Conservation (phyloP, 257 asterid genomes). For the Nicotiana tabacum region DNA sequence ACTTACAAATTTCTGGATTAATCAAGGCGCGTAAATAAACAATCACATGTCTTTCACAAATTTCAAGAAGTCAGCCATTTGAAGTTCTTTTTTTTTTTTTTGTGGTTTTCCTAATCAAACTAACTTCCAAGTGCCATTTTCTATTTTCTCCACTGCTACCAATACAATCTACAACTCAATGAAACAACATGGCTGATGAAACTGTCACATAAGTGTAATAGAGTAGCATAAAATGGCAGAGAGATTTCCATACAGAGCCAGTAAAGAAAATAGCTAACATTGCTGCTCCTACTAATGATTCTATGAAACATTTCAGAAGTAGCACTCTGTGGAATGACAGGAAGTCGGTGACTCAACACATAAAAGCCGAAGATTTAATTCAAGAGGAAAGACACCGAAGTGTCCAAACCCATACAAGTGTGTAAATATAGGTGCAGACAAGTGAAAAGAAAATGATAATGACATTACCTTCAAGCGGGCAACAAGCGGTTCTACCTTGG, state of each 20-base stretch:
- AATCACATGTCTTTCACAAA: not conserved
- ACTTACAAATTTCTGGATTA: not conserved
- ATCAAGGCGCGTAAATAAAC: not conserved
- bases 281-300: not conserved
- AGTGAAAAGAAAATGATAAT: not conserved
- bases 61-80: not conserved
- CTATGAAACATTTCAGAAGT: not conserved
- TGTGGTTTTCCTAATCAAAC: constrained; percentile 3
- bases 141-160: not conserved
- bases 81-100: not conserved
- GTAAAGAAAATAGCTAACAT: not conserved
- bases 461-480: constrained; percentile 76
- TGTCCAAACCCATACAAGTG: not conserved
- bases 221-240: not conserved
- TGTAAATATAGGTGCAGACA: not conserved
- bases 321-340: not conserved
- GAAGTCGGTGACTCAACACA: not conserved
- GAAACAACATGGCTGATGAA: not conserved
- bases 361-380: not conserved
- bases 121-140: not conserved
- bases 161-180: not conserved
- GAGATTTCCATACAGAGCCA: not conserved
- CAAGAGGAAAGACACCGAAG: not conserved
- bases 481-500: constrained; percentile 83
- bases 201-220: not conserved